Evolutionary conservation across 2,329 filamentous ascomycete genomes (phyloP).

Genomic region (Teratosphaeria destructans): DNA sequence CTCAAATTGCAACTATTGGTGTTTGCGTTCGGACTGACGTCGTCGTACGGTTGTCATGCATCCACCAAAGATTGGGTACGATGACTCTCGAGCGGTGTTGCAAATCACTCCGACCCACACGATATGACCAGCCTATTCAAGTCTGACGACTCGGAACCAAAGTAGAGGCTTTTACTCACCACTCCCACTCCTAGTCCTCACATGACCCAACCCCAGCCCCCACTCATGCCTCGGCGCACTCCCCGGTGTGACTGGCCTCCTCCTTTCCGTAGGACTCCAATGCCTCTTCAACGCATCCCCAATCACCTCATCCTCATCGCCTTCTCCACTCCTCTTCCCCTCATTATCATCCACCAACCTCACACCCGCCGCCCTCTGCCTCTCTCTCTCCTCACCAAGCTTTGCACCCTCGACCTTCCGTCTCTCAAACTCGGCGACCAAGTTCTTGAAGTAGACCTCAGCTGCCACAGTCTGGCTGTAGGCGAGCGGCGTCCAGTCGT

Average conservation of each 20-base stretch:
- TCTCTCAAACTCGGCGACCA: slow-evolving; percentile 62
- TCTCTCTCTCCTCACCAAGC: slow-evolving; percentile 20
- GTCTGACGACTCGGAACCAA: neutral
- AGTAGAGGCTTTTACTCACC: neutral
- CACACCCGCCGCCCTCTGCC: slow-evolving; percentile 19
- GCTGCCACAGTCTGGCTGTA: slow-evolving; percentile 75
- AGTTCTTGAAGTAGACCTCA: slow-evolving; percentile 70
- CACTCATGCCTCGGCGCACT: slow-evolving; percentile 23
- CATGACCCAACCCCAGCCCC: slow-evolving; percentile 13
- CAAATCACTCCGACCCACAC: too few species aligned
- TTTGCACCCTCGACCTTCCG: slow-evolving; percentile 39
- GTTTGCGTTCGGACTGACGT: too few species aligned
- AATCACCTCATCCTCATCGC: slow-evolving; percentile 16
- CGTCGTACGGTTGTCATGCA: too few species aligned
- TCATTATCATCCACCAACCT: slow-evolving; percentile 16
- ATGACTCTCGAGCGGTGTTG: too few species aligned
- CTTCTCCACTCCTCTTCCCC: slow-evolving; percentile 1
- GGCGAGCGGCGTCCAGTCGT: slow-evolving; percentile 72
- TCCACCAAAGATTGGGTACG: too few species aligned
- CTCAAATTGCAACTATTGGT: too few species aligned
- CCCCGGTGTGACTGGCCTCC: slow-evolving; percentile 17
- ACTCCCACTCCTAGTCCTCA: slow-evolving; percentile 14
- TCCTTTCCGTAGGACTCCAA: slow-evolving; percentile 23
- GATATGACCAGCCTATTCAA: too few species aligned
- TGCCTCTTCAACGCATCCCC: slow-evolving; percentile 20